phyloP scores from a whole-genome alignment of 1,284 basidiomycete species.

The Cryptococcus sp. region DNA sequence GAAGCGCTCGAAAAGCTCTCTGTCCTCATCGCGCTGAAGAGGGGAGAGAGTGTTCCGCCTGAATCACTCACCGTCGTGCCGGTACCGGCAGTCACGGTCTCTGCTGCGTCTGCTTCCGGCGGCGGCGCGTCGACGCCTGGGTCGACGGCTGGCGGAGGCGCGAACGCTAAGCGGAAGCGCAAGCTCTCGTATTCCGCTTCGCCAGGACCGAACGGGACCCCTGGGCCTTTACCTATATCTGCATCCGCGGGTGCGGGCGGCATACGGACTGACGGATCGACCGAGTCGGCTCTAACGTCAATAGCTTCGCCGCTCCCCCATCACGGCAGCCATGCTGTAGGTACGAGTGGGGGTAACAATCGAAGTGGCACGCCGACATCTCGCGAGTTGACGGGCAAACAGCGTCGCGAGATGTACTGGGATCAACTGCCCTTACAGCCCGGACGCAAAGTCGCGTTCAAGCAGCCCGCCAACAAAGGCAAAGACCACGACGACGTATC shows the following conservation, averaged over 20 bases:
- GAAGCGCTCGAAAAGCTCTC: conserved; percentile 44
- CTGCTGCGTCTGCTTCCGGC: neutral
- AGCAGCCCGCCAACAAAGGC: conserved; percentile 28
- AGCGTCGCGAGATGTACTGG: conserved; percentile 30
- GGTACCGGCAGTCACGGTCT: neutral
- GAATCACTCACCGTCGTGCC: conserved; percentile 4
- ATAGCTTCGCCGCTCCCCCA: conserved; percentile 12
- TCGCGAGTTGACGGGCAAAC: conserved; percentile 22
- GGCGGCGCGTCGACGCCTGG: conserved; percentile 5
- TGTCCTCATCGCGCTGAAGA: conserved; percentile 32
- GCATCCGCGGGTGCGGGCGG: neutral
- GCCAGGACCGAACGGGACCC: conserved; percentile 6
- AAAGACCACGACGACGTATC: conserved; percentile 15
- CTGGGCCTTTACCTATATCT: neutral
- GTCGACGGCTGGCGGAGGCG: conserved; percentile 8
- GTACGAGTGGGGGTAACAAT: neutral
- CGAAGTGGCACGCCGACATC: conserved; percentile 21
- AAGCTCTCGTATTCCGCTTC: conserved; percentile 20
- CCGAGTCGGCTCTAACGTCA: conserved; percentile 1
- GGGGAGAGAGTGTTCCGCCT: conserved; percentile 10
- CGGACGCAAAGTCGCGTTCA: conserved; percentile 54
- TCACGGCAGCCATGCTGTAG: neutral
- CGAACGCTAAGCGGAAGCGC: conserved; percentile 27
- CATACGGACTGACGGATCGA: conserved; percentile 15
- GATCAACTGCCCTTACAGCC: conserved; percentile 54